These are phyloP conservation scores for Teratosphaeriaceae sp. DNA, from an alignment of 2,329 filamentous ascomycete genomes.

Conservation along the genomic window DNA sequence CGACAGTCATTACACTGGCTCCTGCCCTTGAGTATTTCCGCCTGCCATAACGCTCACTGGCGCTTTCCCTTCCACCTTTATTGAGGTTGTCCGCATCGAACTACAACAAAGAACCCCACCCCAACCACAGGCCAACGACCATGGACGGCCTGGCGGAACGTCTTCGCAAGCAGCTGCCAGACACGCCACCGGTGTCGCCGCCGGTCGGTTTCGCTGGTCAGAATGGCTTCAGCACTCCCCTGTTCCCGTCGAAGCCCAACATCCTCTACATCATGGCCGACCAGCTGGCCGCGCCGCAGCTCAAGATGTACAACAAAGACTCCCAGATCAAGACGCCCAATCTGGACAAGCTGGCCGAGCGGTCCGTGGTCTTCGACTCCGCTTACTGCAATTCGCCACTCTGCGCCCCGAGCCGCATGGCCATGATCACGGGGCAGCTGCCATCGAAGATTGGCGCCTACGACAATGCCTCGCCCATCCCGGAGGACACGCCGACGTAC, in stretches of 20 bases:
- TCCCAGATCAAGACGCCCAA: conserved; percentile 91
- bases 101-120: conserved; percentile 6
- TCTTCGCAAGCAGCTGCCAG: conserved; percentile 24
- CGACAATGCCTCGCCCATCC: conserved; percentile 82
- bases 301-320: conserved; percentile 84
- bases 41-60: not conserved
- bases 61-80: too few relatives aligned
- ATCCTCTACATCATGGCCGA: conserved; percentile 96
- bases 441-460: conserved; percentile 88
- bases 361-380: conserved; percentile 83
- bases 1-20: too few relatives aligned
- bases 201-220: conserved; percentile 31
- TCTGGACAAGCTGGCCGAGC: conserved; percentile 72
- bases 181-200: conserved; percentile 31
- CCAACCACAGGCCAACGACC: conserved; percentile 5
- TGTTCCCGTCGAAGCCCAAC: conserved; percentile 53
- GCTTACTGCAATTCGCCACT: conserved; percentile 92
- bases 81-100: too few relatives aligned
- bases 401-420: conserved; percentile 88
- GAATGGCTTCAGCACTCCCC: conserved; percentile 33
- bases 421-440: conserved; percentile 86
- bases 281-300: conserved; percentile 81
- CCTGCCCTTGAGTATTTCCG: too few relatives aligned
- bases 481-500: conserved; percentile 81
- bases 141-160: conserved; percentile 19